These are phyloP conservation scores for Protomyces pachydermus DNA, from an alignment of 1,139 yeast species.

Conservation along the genomic window DNA sequence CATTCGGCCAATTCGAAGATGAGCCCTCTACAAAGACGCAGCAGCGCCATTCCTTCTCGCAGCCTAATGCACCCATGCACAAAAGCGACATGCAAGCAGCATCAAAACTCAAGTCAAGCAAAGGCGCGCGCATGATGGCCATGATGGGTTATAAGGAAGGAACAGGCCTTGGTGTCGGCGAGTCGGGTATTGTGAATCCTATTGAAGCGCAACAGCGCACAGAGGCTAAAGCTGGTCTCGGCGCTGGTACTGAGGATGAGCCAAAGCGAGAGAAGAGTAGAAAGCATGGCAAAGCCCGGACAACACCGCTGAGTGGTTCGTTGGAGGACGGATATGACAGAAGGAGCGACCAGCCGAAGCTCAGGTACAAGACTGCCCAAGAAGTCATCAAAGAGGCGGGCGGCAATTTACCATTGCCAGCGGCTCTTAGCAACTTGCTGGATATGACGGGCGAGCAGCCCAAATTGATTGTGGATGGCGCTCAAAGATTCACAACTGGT, in stretches of 20 bases:
- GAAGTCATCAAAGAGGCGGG: slow-evolving; percentile 45
- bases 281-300: slow-evolving; percentile 30
- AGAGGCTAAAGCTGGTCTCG: slow-evolving; percentile 60
- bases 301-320: slow-evolving; percentile 29
- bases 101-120: slow-evolving; percentile 52
- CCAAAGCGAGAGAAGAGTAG: slow-evolving; percentile 30
- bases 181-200: slow-evolving; percentile 72
- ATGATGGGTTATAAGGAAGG: slow-evolving; percentile 88
- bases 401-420: slow-evolving; percentile 42
- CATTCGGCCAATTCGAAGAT: background rate
- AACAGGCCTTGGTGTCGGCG: slow-evolving; percentile 67
- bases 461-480: slow-evolving; percentile 16
- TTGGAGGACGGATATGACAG: slow-evolving; percentile 33
- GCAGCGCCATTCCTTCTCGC: slow-evolving; percentile 7
- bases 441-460: slow-evolving; percentile 37
- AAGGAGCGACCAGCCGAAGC: slow-evolving; percentile 32
- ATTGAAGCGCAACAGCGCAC: slow-evolving; percentile 66
- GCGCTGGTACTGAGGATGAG: slow-evolving; percentile 47
- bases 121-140: slow-evolving; percentile 73
- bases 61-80: background rate
- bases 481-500: slow-evolving; percentile 19
- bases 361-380: slow-evolving; percentile 41
- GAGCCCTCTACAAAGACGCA: slow-evolving; percentile 27
- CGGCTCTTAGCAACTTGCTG: slow-evolving; percentile 37
- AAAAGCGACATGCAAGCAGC: background rate